phyloP scores from a whole-genome alignment of 176 grass and related monocot genomes.

The Olyra latifolia region DNA sequence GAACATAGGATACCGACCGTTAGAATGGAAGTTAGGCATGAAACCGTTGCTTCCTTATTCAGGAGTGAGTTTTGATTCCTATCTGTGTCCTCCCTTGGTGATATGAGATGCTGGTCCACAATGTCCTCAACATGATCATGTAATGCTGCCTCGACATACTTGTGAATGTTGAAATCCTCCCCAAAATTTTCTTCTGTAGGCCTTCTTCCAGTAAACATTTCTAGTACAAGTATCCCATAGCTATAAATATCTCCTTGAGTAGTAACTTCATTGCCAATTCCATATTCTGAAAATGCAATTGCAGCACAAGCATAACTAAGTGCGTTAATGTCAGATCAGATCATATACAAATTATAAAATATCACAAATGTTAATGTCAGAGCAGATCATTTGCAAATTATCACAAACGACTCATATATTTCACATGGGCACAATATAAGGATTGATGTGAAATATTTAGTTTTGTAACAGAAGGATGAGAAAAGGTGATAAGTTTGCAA shows the following conservation, averaged over 20 bases:
- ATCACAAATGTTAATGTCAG: background rate
- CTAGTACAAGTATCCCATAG: conserved; percentile 29
- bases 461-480: no score
- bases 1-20: conserved; percentile 1
- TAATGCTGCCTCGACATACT: background rate
- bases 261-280: conserved; percentile 33
- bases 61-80: background rate
- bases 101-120: background rate
- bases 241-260: conserved; percentile 28
- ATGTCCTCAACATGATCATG: background rate
- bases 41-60: background rate
- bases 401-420: background rate
- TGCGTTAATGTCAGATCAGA: background rate
- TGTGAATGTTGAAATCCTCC: conserved; percentile 2
- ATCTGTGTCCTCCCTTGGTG: background rate
- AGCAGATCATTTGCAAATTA: background rate
- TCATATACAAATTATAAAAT: background rate
- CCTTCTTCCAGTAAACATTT: conserved; percentile 27
- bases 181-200: conserved; percentile 2
- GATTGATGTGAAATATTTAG: no score
- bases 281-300: conserved; percentile 27
- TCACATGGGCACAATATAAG: background rate
- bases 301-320: background rate
- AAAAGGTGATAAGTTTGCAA: no score
- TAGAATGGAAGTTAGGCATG: conserved; percentile 1